Conservation (phyloP, 2,329 filamentous ascomycete species). For the Juglanconis sp. region DNA sequence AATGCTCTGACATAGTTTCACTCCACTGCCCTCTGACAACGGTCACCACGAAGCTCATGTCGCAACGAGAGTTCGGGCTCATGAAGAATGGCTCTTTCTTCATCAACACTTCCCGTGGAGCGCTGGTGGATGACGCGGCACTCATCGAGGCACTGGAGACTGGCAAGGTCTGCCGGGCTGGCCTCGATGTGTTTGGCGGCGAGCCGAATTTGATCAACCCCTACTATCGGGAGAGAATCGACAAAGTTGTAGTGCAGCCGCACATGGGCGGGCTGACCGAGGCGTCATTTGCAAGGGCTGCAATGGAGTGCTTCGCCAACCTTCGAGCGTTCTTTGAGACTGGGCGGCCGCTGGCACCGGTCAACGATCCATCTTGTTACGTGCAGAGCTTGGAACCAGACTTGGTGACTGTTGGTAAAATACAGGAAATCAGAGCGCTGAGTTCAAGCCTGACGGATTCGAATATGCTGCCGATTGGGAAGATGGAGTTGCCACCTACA, state of each 20-base stretch:
- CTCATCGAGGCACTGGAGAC: constrained; percentile 42
- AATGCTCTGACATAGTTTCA: constrained; percentile 48
- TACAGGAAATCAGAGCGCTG: no score
- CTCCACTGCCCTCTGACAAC: constrained; percentile 47
- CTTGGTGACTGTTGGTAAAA: no score
- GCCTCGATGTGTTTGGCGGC: constrained; percentile 45
- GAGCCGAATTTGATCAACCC: constrained; percentile 15
- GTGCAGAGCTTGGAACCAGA: no score
- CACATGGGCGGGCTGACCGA: constrained; percentile 4
- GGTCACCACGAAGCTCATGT: constrained; percentile 48
- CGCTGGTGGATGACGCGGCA: constrained; percentile 46
- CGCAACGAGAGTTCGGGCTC: constrained; percentile 41
- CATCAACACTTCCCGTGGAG: constrained; percentile 49
- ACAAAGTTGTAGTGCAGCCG: constrained; percentile 5
- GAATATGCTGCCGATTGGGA: no score
- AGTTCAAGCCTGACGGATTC: no score
- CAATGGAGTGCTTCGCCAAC: neutral
- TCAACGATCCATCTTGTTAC: neutral
- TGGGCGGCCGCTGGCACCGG: neutral
- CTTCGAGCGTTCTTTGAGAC: constrained; percentile 6
- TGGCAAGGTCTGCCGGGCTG: constrained; percentile 44
- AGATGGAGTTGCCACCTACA: no score
- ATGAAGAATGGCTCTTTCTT: constrained; percentile 50
- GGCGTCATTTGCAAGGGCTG: constrained; percentile 2
- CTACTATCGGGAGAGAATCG: constrained; percentile 1